Evolutionary conservation across 2,329 filamentous ascomycete genomes (phyloP).

Genomic region (Botrytis pseudocinerea): DNA sequence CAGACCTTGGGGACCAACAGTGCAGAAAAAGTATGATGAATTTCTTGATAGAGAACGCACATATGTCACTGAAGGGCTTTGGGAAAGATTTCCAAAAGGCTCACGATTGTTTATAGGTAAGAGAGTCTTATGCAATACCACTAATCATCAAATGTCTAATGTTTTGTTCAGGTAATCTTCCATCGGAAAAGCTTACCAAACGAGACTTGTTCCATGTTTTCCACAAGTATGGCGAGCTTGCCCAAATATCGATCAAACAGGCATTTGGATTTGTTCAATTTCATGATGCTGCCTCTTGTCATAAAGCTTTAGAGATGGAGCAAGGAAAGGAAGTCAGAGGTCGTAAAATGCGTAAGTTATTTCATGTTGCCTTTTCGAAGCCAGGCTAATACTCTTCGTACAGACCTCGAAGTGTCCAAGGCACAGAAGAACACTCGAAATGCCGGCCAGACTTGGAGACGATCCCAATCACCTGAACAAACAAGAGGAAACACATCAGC

Average conservation of each 20-base stretch:
- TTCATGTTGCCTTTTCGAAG: not conserved
- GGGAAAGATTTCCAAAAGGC: constrained; percentile 76
- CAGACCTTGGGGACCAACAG: constrained; percentile 47
- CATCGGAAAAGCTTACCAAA: constrained; percentile 90
- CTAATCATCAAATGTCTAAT: constrained; percentile 33
- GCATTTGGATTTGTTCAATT: constrained; percentile 98
- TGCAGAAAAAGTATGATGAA: constrained; percentile 68
- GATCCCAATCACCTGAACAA: constrained; percentile 65
- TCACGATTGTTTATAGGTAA: constrained; percentile 80
- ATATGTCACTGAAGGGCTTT: constrained; percentile 76
- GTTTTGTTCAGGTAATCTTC: constrained; percentile 71
- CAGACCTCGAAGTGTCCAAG: constrained; percentile 88
- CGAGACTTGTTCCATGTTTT: constrained; percentile 92
- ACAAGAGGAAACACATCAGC: constrained; percentile 42
- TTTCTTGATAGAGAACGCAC: constrained; percentile 72
- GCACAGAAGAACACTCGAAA: constrained; percentile 77
- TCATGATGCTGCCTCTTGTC: constrained; percentile 72
- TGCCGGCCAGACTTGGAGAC: constrained; percentile 42
- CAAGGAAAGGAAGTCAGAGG: constrained; percentile 82
- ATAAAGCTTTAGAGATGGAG: constrained; percentile 71
- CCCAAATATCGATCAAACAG: constrained; percentile 94
- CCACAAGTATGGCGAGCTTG: constrained; percentile 78
- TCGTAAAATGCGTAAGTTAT: constrained; percentile 82
- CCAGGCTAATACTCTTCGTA: not conserved
- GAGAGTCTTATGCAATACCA: constrained; percentile 36